Percentiles rank a stretch among this genome's conserved stretches.
Conservation (phyloP, 2,329 filamentous ascomycete species). For the Epichloe aotearoae region DNA sequence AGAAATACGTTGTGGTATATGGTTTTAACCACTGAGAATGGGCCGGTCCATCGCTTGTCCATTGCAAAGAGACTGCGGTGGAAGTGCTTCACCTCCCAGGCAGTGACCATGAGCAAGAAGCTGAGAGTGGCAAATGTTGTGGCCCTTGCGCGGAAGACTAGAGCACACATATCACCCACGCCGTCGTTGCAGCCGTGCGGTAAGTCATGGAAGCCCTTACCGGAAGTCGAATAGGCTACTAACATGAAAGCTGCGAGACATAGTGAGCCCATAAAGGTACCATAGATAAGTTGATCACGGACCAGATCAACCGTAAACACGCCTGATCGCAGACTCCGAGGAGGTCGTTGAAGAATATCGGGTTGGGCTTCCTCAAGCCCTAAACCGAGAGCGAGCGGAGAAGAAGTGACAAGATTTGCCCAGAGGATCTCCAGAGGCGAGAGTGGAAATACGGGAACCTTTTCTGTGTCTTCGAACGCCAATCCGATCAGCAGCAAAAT, state of each 20-base stretch:
- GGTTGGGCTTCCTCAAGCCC: constrained; percentile 57
- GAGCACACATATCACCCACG: constrained; percentile 35
- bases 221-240: constrained; percentile 38
- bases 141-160: constrained; percentile 50
- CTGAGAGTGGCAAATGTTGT: constrained; percentile 58
- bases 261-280: constrained; percentile 47
- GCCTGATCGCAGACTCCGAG: constrained; percentile 44
- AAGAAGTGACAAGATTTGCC: constrained; percentile 64
- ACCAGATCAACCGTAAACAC: constrained; percentile 31
- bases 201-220: constrained; percentile 34
- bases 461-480: constrained; percentile 47
- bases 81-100: constrained; percentile 64
- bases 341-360: constrained; percentile 53
- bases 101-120: constrained; percentile 53
- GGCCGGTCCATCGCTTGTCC: constrained; percentile 37
- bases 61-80: constrained; percentile 57
- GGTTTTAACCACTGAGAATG: constrained; percentile 41
- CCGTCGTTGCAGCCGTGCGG: constrained; percentile 44
- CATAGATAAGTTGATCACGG: constrained; percentile 36
- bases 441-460: constrained; percentile 54
- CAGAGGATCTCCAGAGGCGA: constrained; percentile 63
- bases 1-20: constrained; percentile 57
- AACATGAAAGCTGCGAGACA: constrained; percentile 48
- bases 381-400: constrained; percentile 56
- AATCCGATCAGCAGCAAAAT: constrained; percentile 55